Conservation (phyloP, 352 stramenopile genomes). For the Albugo laibachii region DNA sequence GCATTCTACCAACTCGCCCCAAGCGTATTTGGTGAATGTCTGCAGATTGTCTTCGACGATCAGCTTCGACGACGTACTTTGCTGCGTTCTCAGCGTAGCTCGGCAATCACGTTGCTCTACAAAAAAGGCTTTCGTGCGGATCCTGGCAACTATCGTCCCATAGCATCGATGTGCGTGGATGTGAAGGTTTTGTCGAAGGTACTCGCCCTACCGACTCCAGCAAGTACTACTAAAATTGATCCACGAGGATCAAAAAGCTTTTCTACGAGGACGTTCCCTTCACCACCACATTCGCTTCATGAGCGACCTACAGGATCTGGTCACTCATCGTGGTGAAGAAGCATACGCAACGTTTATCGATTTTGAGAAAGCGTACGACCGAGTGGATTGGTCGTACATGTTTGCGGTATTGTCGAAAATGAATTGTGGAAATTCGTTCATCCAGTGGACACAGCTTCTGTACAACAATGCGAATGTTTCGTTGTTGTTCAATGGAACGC, state of each 20-base stretch:
- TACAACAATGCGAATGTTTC: slow-evolving; percentile 1
- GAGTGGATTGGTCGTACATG: slow-evolving; percentile 3
- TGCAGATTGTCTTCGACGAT: slow-evolving; percentile 8
- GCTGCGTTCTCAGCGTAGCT: slow-evolving; percentile 6
- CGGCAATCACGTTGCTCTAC: slow-evolving; percentile 5
- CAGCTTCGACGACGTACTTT: slow-evolving; percentile 6
- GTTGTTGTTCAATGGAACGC: slow-evolving; percentile 6
- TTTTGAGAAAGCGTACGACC: slow-evolving; percentile 10
- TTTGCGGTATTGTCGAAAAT: neutral
- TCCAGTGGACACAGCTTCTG: neutral
- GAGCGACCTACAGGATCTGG: slow-evolving; percentile 5
- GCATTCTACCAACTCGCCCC: slow-evolving; percentile 10
- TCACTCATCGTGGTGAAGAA: neutral
- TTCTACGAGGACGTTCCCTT: slow-evolving; percentile 4
- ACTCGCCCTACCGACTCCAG: neutral
- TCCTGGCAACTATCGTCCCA: slow-evolving; percentile 10
- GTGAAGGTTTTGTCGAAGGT: slow-evolving; percentile 7
- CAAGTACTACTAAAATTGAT: neutral
- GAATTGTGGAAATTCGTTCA: neutral
- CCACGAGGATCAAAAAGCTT: slow-evolving; percentile 8
- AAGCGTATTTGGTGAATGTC: slow-evolving; percentile 5
- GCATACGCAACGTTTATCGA: slow-evolving; percentile 9
- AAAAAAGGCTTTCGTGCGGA: slow-evolving; percentile 3
- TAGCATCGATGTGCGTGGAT: slow-evolving; percentile 12
- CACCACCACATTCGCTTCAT: slow-evolving; percentile 7